Percentiles rank a stretch among this genome's conserved stretches.
Evolutionary conservation across 2,329 filamentous ascomycete genomes (phyloP).

Genomic region (Pseudopyricularia javanii): DNA sequence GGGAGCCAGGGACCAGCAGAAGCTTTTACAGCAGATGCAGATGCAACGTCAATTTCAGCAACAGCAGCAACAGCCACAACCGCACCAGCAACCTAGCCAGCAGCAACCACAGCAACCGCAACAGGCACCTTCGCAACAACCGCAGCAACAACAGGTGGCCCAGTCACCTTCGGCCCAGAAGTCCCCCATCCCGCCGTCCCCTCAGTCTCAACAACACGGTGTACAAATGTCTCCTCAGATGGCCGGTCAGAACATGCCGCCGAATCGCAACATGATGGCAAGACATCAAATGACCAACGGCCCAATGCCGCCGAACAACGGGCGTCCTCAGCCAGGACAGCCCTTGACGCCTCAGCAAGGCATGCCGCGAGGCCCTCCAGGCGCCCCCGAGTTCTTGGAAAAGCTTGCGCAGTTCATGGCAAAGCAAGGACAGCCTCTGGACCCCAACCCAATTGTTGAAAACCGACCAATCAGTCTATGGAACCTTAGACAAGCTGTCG

Average conservation of each 20-base stretch:
- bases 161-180: background rate
- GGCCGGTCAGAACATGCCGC: conserved; percentile 14
- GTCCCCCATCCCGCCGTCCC: background rate
- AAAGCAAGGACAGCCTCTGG: conserved; percentile 58
- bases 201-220: conserved; percentile 28
- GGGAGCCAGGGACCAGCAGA: conserved; percentile 55
- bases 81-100: background rate
- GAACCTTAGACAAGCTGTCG: conserved; percentile 65
- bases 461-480: conserved; percentile 65
- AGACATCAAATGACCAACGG: conserved; percentile 44
- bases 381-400: conserved; percentile 61
- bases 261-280: conserved; percentile 34
- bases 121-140: background rate
- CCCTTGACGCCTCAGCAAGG: conserved; percentile 18
- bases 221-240: conserved; percentile 22
- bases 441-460: conserved; percentile 60
- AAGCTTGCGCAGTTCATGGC: conserved; percentile 69
- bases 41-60: conserved; percentile 66
- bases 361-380: conserved; percentile 15
- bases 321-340: conserved; percentile 4
- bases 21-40: conserved; percentile 74
- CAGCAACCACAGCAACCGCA: background rate
- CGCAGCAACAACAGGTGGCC: background rate
- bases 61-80: conserved; percentile 1
- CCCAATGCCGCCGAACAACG: conserved; percentile 33